Percentiles rank a stretch among this genome's conserved stretches.
These are phyloP conservation scores for Umbelopsis vinacea DNA, from an alignment of 192 early-diverging fungal genomes.

Conservation along the genomic window DNA sequence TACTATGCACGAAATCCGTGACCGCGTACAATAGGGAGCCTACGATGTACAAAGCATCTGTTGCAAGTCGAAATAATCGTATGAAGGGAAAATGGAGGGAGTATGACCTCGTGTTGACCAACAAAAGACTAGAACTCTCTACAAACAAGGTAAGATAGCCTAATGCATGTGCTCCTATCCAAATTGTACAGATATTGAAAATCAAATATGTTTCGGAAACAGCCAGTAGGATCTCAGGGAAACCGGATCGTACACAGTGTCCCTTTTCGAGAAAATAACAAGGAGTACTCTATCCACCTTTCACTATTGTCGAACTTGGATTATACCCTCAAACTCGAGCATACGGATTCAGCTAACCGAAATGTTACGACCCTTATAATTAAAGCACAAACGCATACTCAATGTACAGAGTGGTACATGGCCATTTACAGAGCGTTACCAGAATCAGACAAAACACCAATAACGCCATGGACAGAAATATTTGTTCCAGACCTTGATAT, in stretches of 20 bases:
- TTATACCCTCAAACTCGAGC: conserved; percentile 33
- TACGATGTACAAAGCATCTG: conserved; percentile 3
- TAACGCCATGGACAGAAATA: conserved; percentile 30
- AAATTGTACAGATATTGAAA: too few species aligned
- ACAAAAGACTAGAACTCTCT: background rate
- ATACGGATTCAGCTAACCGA: background rate
- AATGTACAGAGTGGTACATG: conserved; percentile 40
- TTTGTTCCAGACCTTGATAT: conserved; percentile 31
- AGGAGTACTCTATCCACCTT: background rate
- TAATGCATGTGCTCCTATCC: too few species aligned
- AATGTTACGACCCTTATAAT: conserved; percentile 16
- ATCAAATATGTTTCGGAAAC: background rate
- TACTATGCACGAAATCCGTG: background rate
- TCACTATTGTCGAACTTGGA: conserved; percentile 30
- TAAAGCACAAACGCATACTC: conserved; percentile 12
- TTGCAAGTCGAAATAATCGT: background rate
- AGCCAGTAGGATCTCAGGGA: background rate
- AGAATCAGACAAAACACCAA: background rate
- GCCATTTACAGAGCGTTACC: conserved; percentile 27
- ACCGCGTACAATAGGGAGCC: background rate
- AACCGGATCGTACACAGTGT: background rate
- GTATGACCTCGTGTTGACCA: conserved; percentile 2
- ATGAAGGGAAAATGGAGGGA: conserved; percentile 6
- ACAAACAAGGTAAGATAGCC: background rate
- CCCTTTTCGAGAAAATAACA: background rate